These are phyloP conservation scores for Trichodelitschia bisporula DNA, from an alignment of 495 filamentous ascomycete species.

Conservation along the genomic window DNA sequence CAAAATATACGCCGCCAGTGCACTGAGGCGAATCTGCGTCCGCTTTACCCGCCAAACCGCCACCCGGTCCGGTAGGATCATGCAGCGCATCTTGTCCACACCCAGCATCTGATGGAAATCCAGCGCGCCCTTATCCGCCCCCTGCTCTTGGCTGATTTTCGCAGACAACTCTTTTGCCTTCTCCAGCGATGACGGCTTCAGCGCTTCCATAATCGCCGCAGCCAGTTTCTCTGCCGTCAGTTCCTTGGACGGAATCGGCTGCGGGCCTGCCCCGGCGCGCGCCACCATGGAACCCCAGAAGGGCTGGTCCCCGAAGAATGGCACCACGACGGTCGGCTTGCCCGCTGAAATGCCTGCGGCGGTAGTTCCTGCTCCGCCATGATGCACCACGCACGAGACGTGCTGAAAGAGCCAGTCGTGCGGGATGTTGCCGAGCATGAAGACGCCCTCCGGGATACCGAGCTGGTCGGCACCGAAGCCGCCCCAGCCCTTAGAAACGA, in stretches of 20 bases:
- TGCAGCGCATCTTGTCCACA: conserved; percentile 16
- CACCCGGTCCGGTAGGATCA: conserved; percentile 10
- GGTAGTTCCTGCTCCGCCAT: conserved; percentile 43
- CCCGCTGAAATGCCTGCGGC: conserved; percentile 32
- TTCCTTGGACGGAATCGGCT: conserved; percentile 20
- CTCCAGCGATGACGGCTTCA: conserved; percentile 15
- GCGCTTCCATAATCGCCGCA: conserved; percentile 16
- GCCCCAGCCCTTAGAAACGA: conserved; percentile 41
- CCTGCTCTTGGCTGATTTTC: conserved; percentile 18
- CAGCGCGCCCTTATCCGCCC: conserved; percentile 14
- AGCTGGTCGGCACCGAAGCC: conserved; percentile 25
- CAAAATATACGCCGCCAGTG: conserved; percentile 16
- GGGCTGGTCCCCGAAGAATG: conserved; percentile 41
- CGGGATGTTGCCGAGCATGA: conserved; percentile 34
- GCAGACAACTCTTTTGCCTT: conserved; percentile 14
- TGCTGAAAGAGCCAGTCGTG: conserved; percentile 43
- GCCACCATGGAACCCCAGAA: conserved; percentile 33
- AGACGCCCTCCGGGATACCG: conserved; percentile 20
- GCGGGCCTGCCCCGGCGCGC: conserved; percentile 24
- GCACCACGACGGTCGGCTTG: conserved; percentile 33
- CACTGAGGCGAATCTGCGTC: conserved; percentile 15
- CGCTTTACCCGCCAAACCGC: conserved; percentile 19
- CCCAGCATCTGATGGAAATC: conserved; percentile 18
- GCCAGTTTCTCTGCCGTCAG: conserved; percentile 20
- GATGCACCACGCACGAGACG: conserved; percentile 35